Evolutionary conservation across 2,329 filamentous ascomycete genomes (phyloP).

Genomic region (Biscogniauxia marginata): DNA sequence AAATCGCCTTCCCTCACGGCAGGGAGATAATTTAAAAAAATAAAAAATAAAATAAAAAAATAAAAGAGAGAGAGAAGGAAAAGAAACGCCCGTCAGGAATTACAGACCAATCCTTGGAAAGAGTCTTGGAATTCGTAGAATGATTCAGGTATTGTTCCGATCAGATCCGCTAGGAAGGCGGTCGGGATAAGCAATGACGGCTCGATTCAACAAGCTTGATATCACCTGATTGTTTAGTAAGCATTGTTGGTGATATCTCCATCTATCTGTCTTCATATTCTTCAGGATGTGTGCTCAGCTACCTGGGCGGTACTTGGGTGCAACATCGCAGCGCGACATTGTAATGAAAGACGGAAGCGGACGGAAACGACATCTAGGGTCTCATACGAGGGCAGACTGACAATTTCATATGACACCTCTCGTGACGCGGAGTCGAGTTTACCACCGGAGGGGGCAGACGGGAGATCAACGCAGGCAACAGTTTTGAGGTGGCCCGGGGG

Average conservation of each 20-base stretch:
- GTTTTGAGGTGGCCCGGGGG: not conserved
- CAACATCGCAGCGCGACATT: not conserved
- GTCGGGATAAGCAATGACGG: not conserved
- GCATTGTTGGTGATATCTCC: not conserved
- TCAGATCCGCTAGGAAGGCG: not conserved
- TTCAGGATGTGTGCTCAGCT: not conserved
- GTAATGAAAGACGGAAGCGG: not conserved
- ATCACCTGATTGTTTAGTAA: not conserved
- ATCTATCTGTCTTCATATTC: not conserved
- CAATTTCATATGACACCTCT: not conserved
- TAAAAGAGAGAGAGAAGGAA: not conserved
- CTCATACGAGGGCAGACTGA: not conserved
- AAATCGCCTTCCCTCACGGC: not conserved
- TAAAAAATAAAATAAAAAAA: too few relatives aligned
- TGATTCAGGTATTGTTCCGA: not conserved
- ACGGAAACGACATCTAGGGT: not conserved
- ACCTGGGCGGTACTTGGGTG: not conserved
- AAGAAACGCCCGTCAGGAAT: too few relatives aligned
- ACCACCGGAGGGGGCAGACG: not conserved
- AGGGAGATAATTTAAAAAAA: slow-evolving; percentile 5
- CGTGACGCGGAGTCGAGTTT: not conserved
- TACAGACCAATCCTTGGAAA: too few relatives aligned
- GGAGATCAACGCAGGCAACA: not conserved
- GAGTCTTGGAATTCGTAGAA: not conserved
- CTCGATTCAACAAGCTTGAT: not conserved